Conservation (phyloP, 1,284 basidiomycete species). For the Pseudozyma sp. region DNA sequence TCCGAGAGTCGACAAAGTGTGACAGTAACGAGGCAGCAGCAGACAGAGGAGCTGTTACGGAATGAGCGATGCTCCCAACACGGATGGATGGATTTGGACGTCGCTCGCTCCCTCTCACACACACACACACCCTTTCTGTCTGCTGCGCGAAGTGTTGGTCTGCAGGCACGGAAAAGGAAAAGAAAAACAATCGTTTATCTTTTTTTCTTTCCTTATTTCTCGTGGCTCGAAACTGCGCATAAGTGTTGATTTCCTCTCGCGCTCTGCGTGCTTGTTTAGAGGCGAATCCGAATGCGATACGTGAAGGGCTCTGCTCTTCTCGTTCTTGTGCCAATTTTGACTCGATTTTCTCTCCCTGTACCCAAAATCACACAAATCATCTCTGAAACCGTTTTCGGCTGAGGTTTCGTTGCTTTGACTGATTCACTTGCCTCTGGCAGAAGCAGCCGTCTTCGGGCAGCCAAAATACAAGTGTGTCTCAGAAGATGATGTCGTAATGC, state of each 20-base stretch:
- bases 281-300: too few species aligned
- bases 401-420: too few species aligned
- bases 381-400: too few species aligned
- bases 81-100: constrained; percentile 16
- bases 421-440: neutral
- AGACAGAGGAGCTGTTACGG: neutral
- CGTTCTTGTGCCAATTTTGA: too few species aligned
- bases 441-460: too few species aligned
- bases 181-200: neutral
- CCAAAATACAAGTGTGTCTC: neutral
- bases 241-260: too few species aligned
- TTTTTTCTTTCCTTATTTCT: too few species aligned
- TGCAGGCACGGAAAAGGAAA: constrained; percentile 26
- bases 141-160: constrained; percentile 45
- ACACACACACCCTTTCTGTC: neutral
- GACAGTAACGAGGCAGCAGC: neutral
- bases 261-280: too few species aligned
- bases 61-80: neutral
- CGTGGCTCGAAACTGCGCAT: too few species aligned
- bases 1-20: neutral
- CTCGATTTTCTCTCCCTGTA: too few species aligned
- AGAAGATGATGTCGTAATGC: constrained; percentile 1
- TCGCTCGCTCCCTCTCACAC: neutral
- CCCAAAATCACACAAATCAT: too few species aligned
- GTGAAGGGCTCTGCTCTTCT: too few species aligned